A percentile compares a stretch with the other conserved stretches of the same genome.
Conservation (phyloP, 768 basidiomycete genomes). For the Aureoboletus auriporus region DNA sequence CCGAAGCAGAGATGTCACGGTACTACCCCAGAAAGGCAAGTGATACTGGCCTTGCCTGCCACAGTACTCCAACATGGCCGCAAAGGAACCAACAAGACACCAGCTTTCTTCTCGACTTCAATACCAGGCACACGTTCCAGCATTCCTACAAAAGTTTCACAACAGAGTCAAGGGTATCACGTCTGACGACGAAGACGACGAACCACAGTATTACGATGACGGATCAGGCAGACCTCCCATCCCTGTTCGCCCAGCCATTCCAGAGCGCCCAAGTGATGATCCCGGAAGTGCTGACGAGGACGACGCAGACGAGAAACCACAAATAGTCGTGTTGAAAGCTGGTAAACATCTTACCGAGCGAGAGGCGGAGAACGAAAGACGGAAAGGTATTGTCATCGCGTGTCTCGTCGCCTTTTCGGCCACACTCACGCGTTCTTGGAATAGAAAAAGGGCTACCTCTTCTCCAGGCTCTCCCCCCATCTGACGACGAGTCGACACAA, state of each 20-base stretch:
- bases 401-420: neutral
- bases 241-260: slow-evolving; percentile 67
- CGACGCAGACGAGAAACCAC: slow-evolving; percentile 74
- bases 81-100: slow-evolving; percentile 64
- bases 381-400: slow-evolving; percentile 51
- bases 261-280: slow-evolving; percentile 61
- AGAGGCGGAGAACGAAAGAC: slow-evolving; percentile 74
- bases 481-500: slow-evolving; percentile 21
- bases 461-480: slow-evolving; percentile 37
- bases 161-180: slow-evolving; percentile 53
- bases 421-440: slow-evolving; percentile 2
- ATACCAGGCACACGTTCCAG: slow-evolving; percentile 57
- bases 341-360: slow-evolving; percentile 81
- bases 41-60: neutral
- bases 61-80: neutral
- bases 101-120: slow-evolving; percentile 70
- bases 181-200: slow-evolving; percentile 45
- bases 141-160: slow-evolving; percentile 64
- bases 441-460: slow-evolving; percentile 58
- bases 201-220: slow-evolving; percentile 56
- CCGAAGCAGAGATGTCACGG: too few relatives aligned
- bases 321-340: slow-evolving; percentile 82
- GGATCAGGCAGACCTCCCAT: slow-evolving; percentile 72
- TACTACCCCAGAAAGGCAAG: slow-evolving; percentile 18
- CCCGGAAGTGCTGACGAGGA: slow-evolving; percentile 75